Evolutionary conservation across 2,329 filamentous ascomycete species (phyloP).

Genomic region (Fusarium marasasianum): DNA sequence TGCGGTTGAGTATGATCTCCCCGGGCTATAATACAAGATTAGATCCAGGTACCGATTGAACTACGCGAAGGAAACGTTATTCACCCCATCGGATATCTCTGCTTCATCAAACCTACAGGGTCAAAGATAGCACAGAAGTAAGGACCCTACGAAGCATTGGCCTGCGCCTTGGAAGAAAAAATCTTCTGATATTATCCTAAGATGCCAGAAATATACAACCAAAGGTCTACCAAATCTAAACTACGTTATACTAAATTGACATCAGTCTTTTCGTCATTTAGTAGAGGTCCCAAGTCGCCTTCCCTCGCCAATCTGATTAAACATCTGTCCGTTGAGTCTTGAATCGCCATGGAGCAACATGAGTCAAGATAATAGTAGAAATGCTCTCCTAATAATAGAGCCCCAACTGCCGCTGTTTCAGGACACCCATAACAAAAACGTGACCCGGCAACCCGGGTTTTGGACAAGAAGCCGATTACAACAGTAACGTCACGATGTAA

Average conservation of each 20-base stretch:
- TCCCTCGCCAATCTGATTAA: background rate
- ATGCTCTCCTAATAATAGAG: background rate
- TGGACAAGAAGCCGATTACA: conserved; percentile 9
- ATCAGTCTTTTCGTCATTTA: background rate
- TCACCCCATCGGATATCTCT: background rate
- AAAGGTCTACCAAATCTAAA: background rate
- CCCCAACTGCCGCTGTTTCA: conserved; percentile 6
- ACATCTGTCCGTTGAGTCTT: background rate
- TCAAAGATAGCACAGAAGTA: too few relatives aligned
- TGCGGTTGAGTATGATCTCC: background rate
- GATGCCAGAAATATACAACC: background rate
- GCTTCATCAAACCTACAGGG: background rate
- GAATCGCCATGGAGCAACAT: background rate
- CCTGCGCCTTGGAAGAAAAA: background rate
- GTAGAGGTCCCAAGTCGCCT: background rate
- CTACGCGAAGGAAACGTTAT: background rate
- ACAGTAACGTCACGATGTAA: conserved; percentile 20
- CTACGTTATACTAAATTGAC: background rate
- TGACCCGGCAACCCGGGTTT: conserved; percentile 3
- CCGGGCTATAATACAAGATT: background rate
- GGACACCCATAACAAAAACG: background rate
- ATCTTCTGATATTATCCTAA: background rate
- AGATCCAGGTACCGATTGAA: background rate
- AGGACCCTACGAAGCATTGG: background rate
- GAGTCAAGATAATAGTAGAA: background rate